Conservation (phyloP, 2,329 filamentous ascomycete genomes). For the Colletotrichum sp. region DNA sequence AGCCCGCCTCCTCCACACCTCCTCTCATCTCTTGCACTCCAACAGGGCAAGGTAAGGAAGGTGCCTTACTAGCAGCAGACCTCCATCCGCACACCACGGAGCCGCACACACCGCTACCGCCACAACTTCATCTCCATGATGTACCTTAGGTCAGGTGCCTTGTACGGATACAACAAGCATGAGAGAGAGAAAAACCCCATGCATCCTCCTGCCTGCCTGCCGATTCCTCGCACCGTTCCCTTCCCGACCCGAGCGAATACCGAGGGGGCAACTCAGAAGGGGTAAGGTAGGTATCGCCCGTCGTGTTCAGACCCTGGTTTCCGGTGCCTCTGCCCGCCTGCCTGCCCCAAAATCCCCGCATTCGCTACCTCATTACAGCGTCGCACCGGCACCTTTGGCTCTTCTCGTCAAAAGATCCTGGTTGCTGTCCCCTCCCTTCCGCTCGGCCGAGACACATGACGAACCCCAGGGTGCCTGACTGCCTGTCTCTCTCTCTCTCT, state of each 20-base stretch:
- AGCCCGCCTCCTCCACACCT: background rate
- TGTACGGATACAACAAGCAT: background rate
- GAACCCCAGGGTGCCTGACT: background rate
- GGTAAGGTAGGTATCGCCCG: background rate
- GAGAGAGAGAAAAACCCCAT: background rate
- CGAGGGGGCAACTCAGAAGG: background rate
- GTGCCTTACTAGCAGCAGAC: background rate
- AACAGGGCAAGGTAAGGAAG: background rate
- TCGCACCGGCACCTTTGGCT: background rate
- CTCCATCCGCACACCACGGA: background rate
- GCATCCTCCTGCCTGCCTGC: background rate
- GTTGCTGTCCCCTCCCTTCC: background rate
- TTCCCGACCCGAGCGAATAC: background rate
- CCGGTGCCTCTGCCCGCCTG: background rate
- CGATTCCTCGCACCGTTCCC: background rate
- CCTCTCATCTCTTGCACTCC: background rate
- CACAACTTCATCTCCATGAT: background rate
- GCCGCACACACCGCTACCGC: background rate
- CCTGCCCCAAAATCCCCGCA: background rate
- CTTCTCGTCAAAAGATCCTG: background rate
- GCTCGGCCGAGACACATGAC: slow-evolving; percentile 1
- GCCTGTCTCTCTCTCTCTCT: background rate
- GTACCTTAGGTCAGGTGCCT: background rate
- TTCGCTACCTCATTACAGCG: background rate
- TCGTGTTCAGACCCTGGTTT: background rate